Evolutionary conservation across 345 rosid species (phyloP).

Genomic region (Corymbia maculata): DNA sequence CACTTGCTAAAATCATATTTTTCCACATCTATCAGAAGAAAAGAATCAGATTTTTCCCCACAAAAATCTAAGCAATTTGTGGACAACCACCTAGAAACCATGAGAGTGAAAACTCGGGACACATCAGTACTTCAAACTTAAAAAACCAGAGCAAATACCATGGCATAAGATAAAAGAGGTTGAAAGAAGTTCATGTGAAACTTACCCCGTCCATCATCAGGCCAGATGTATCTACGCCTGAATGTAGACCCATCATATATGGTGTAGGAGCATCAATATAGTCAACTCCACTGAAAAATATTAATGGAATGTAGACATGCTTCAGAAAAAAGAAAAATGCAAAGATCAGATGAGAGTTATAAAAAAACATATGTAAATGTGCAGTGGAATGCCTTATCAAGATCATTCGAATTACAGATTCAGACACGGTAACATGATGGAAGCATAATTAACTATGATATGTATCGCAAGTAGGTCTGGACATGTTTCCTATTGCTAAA

Average conservation of each 20-base stretch:
- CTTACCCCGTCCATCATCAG: conserved; percentile 99
- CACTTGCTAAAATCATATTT: neutral
- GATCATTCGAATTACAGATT: neutral
- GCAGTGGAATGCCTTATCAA: neutral
- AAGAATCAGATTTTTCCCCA: neutral
- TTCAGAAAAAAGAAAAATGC: conserved; percentile 58
- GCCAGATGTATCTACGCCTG: conserved; percentile 75
- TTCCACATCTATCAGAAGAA: neutral
- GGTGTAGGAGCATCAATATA: conserved; percentile 99
- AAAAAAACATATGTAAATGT: neutral
- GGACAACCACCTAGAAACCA: neutral
- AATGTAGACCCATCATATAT: conserved; percentile 99
- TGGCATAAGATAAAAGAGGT: neutral
- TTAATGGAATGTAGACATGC: conserved; percentile 99
- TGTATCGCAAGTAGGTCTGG: neutral
- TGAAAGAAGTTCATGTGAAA: conserved; percentile 3
- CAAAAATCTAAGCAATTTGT: neutral
- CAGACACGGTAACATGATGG: neutral
- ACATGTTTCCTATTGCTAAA: neutral
- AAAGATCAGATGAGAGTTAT: conserved; percentile 29
- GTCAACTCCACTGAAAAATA: conserved; percentile 99
- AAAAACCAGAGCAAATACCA: neutral
- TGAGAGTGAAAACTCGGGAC: neutral
- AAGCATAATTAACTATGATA: neutral
- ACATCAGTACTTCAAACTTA: neutral